Conservation (phyloP, 768 basidiomycete species). For the Lactarius pseudohatsudake region DNA sequence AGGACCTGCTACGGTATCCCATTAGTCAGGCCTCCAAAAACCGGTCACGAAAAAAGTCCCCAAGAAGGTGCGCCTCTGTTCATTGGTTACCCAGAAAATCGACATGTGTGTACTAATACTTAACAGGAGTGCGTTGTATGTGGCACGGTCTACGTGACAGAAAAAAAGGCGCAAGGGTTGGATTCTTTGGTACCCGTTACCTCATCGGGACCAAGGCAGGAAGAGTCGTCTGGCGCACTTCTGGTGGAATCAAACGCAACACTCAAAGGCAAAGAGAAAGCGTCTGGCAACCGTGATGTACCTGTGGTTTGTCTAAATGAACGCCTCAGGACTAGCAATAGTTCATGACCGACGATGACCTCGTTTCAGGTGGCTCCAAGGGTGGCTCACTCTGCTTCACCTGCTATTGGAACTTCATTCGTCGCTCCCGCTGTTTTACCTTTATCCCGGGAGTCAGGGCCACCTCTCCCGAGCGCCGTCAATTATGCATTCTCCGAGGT, state of each 20-base stretch:
- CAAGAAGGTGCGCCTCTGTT: conserved; percentile 51
- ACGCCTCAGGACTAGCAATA: not conserved
- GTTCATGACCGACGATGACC: not conserved
- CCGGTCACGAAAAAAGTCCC: conserved; percentile 59
- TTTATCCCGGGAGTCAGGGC: conserved; percentile 2
- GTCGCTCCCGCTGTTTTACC: conserved; percentile 1
- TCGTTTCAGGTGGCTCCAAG: not conserved
- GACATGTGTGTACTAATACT: not conserved
- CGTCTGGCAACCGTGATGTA: not conserved
- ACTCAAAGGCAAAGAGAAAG: conserved; percentile 18
- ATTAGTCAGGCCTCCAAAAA: conserved; percentile 75
- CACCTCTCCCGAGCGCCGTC: not conserved
- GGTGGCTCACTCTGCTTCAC: not conserved
- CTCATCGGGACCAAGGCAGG: conserved; percentile 2
- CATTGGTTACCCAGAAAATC: conserved; percentile 12
- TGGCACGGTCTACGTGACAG: conserved; percentile 26
- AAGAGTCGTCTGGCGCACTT: not conserved
- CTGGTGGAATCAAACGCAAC: not conserved
- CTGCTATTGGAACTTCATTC: not conserved
- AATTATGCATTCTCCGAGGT: conserved; percentile 8
- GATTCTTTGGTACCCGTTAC: conserved; percentile 12
- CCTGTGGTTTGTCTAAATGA: conserved; percentile 8
- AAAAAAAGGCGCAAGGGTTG: conserved; percentile 18
- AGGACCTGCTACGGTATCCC: conserved; percentile 73
- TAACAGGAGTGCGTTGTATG: conserved; percentile 30